Evolutionary conservation across 2,329 filamentous ascomycete species (phyloP), one percentile per base, ranked within the genome.

Genomic region (Talaromyces albobiverticillius): DNA sequence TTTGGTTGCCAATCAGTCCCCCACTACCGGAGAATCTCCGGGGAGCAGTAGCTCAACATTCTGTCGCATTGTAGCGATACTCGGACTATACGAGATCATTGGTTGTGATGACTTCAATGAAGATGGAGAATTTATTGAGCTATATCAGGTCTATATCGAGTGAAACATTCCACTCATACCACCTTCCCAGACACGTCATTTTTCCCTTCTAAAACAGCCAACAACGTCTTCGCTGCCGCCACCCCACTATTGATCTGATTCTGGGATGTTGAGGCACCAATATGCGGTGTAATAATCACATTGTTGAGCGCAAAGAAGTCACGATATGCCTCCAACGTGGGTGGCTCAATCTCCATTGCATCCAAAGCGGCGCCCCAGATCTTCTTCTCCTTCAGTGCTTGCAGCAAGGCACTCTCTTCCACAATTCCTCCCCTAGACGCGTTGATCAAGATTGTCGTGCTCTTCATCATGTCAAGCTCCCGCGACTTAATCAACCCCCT

Each of bases 331-430:
- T 68, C 65, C n/a, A 61, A 49, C 2, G 59, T 71, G 0, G 71
- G 70, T 0, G 71, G 71, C 43, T 73, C 71, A 22, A 70, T 49
- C 40, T 67, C 66, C 18, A 69, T 66, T 10, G 66, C 70, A 38
- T 73, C 71, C 3, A 73, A 41, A 0, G 69, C 70, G 1, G 70
- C 71, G 1, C 70, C 70, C 60, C 62, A 71, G 1, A 73, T 67
- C 4, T 65, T 46, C 1, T 62, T 56, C 14, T 69, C 63, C 1
- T 54, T 46, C 1, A 73, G 34, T 0, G 66, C 71, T 0, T 60
- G 45, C 43, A 61, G 52, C 2, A 72, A 51, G 23, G 67, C 65
- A 1, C 23, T 56, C 52, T 72, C 70, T 9, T 73, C 62, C 1
- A 73, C 56, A 20, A 73, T 70, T 0, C 67, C 70, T 0, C 69